Evolutionary conservation across 352 stramenopile genomes (phyloP).

Genomic region (Phytophthora litchii): DNA sequence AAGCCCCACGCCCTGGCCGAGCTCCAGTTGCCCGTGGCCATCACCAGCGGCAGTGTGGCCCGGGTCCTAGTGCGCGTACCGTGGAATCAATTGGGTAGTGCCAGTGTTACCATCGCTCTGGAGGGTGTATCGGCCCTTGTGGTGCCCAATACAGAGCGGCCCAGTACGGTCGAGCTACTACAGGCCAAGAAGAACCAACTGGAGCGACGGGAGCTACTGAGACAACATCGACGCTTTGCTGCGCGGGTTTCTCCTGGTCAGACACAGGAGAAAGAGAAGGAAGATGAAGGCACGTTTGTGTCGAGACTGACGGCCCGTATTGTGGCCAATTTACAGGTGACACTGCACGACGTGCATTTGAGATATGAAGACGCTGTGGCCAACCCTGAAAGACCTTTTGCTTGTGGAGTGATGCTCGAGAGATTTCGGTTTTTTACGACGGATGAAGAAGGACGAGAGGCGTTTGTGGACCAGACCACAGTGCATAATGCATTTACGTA

Average conservation of each 20-base stretch:
- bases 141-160: constrained; percentile 60
- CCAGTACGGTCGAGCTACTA: constrained; percentile 52
- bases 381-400: constrained; percentile 67
- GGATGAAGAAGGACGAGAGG: constrained; percentile 62
- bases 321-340: constrained; percentile 84
- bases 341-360: constrained; percentile 71
- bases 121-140: constrained; percentile 78
- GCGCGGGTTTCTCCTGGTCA: constrained; percentile 35
- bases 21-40: constrained; percentile 70
- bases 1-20: constrained; percentile 83
- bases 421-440: constrained; percentile 78
- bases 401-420: constrained; percentile 72
- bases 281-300: constrained; percentile 84
- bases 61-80: constrained; percentile 82
- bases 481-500: constrained; percentile 53
- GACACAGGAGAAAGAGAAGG: constrained; percentile 13
- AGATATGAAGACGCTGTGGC: constrained; percentile 78
- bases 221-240: constrained; percentile 72
- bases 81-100: constrained; percentile 84
- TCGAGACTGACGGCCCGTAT: constrained; percentile 78
- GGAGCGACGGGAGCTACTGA: constrained; percentile 70
- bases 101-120: constrained; percentile 77
- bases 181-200: constrained; percentile 66
- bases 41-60: constrained; percentile 61
- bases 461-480: constrained; percentile 69